These are phyloP conservation scores for Agaricales sp. DNA, from an alignment of 1,284 basidiomycete genomes.

Conservation along the genomic window DNA sequence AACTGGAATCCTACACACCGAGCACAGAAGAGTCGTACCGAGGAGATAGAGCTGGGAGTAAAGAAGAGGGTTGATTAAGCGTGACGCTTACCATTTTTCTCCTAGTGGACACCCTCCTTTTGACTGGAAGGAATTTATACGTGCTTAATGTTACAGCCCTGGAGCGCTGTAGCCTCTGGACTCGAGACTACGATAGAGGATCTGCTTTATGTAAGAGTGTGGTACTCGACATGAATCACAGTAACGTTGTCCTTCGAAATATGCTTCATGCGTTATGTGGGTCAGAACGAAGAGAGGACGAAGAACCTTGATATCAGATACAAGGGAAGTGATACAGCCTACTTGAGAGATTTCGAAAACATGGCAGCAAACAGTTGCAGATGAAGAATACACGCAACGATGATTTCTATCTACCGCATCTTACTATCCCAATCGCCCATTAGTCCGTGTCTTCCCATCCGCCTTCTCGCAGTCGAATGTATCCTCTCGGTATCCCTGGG, in stretches of 20 bases:
- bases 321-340: not conserved
- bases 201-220: too few species aligned
- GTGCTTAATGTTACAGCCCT: not conserved
- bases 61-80: conserved; percentile 62
- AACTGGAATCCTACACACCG: not conserved
- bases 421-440: not conserved
- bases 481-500: not conserved
- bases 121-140: not conserved
- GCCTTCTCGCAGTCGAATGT: not conserved
- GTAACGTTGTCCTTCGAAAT: too few species aligned
- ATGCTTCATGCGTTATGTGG: not conserved
- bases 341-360: too few species aligned
- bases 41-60: conserved; percentile 49
- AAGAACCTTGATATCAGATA: not conserved
- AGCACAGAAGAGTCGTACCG: conserved; percentile 24
- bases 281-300: not conserved
- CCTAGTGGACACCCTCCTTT: not conserved
- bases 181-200: too few species aligned
- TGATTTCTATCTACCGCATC: not conserved
- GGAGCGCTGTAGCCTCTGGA: too few species aligned
- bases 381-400: conserved; percentile 7
- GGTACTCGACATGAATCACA: too few species aligned
- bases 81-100: conserved; percentile 7
- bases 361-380: too few species aligned
- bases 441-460: not conserved